Evolutionary conservation across 2,329 filamentous ascomycete species (phyloP), one percentile per base, ranked within the genome.

Genomic region (Trichoderma cornu-damae): DNA sequence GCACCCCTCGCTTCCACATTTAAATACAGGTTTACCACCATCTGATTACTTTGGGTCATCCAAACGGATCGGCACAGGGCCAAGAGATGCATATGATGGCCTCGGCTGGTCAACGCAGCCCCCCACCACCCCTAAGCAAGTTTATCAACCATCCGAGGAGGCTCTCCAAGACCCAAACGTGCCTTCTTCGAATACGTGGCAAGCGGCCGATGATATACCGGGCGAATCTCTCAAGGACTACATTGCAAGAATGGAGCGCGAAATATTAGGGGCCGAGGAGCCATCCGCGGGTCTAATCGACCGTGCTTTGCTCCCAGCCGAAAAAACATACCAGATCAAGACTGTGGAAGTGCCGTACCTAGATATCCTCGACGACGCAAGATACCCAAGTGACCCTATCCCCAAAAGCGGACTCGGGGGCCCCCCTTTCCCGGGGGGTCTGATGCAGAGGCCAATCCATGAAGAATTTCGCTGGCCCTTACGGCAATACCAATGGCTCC

Each of bases 171-270:
- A 20, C 3, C 4, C 12, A 1, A 35, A 28, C 12, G 6, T 8
- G n/a, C 1, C 4, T 9, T 32, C 8, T 1, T 20, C 14, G 5
- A 50, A 6, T 49, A 7, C 18, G 28, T 28, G 16, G 8, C 16
- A 37, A 7, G 6, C 26, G 5, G 35, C 12, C 30, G 32, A 54
- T n/a, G 26, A 53, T 14, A 34, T 48, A n/a, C n/a, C 24, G 2
- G 53, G 55, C 3, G 68, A 69, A 58, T 63, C 57, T 9, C 46
- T 68, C 11, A 49, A 53, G 3, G 63, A 67, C 6, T 69, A 63
- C 34, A 67, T 70, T 34, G 48, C 62, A 7, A 63, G 65, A 59
- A 64, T 68, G 28, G 67, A 70, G 44, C 50, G 26, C 0, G 67
- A 70, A 50, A 52, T 56, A 18, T 46, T 57, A 43, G 43, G 50